Evolutionary conservation across 805 yeast species (phyloP), one percentile per base, ranked within the genome.

Genomic region (Ogataea angusta): DNA sequence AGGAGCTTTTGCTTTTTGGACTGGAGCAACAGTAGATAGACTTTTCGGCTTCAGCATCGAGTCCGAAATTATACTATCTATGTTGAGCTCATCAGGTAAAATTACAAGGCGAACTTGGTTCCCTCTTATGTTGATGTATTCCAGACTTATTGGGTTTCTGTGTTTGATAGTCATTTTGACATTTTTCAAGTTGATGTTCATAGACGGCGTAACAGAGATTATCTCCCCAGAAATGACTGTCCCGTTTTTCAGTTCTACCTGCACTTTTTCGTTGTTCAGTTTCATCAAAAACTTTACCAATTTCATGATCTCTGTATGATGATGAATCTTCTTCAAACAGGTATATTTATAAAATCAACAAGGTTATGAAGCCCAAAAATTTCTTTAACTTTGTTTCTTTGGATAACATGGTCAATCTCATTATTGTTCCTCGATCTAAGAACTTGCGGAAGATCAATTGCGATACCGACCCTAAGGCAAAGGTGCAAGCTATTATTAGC

Each of bases 171-270:
- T 80, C 75, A 91, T 79, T 52, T 82, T 85, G 34, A 86, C 91
- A 49, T 84, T 85, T 53, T 84, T 80, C 46, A 90, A 63, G 4
- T 87, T 79, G 32, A 90, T 80, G 63, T 90, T 90, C 98, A 90
- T 90, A 47, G 85, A 76, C 19, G 96, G 96, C 3, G 95, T 73
- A 29, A 93, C 95, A 6, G 89, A 78, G 29, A 84, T 78, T 18
- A 91, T 69, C 10, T 90, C 85, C 0, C 98, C 98, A 53, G 85
- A 77, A 5, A 91, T 76, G 5, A 86, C 73, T 4, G 91, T 85
- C 28, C 97, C 97, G 63, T 91, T 88, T 62, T 90, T 91, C 56
- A 91, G 69, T 60, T 90, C 98, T 14, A 90, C 85, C 38, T 91
- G 89, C 2, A 91, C 91, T 36, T 88, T 81, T 64, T 89, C 97